phyloP scores from a whole-genome alignment of 2,329 filamentous ascomycete species.

The Claviceps quebecensis region DNA sequence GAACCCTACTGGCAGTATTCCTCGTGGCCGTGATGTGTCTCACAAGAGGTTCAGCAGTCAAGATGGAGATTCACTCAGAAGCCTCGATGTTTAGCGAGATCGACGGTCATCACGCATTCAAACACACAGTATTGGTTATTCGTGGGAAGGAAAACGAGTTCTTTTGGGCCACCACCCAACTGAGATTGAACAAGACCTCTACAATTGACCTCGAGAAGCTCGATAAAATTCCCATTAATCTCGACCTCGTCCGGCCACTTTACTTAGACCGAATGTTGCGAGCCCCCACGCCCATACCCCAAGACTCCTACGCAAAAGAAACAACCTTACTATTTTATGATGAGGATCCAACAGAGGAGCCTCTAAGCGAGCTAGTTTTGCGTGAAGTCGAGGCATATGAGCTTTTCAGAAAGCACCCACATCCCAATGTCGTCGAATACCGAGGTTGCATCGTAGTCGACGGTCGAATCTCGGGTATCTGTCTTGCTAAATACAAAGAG shows the following conservation, averaged over 20 bases:
- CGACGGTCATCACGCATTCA: not conserved
- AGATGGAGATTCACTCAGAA: not conserved
- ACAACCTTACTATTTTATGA: not conserved
- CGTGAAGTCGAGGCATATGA: not conserved
- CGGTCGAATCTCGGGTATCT: no score
- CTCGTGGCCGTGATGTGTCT: no score
- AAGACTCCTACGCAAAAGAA: not conserved
- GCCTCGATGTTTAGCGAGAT: not conserved
- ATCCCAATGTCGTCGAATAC: not conserved
- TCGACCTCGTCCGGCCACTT: not conserved
- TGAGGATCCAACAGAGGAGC: not conserved
- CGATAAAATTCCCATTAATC: not conserved
- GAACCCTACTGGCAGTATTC: no score
- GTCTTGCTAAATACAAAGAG: no score
- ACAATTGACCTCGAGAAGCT: not conserved
- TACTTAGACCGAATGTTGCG: not conserved
- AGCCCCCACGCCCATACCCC: not conserved
- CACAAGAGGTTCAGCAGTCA: not conserved
- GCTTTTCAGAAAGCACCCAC: not conserved
- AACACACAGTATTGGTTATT: not conserved
- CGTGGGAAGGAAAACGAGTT: not conserved
- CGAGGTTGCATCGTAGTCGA: no score
- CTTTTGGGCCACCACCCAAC: not conserved
- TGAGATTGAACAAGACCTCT: not conserved
- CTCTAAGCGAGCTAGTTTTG: not conserved